Conservation (phyloP, 2,329 filamentous ascomycete species). For the Sclerotinia borealis region DNA sequence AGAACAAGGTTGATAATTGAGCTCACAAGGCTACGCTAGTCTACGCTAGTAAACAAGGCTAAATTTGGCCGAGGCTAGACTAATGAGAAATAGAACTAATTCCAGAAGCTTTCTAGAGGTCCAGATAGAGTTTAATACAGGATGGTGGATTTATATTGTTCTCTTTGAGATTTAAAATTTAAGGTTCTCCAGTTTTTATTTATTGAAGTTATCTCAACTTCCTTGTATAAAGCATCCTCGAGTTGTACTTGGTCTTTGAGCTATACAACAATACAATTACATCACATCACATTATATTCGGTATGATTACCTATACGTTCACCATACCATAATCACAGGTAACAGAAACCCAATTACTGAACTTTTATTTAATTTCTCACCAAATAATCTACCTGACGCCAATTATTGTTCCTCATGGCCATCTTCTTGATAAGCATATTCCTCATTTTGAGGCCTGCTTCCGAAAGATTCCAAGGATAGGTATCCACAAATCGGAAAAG, state of each 20-base stretch:
- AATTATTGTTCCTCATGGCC: background rate
- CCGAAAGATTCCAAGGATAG: background rate
- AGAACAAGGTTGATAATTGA: background rate
- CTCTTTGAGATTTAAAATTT: no score
- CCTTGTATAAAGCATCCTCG: no score
- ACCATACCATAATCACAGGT: background rate
- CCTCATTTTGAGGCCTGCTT: constrained; percentile 5
- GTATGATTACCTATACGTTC: no score
- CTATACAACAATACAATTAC: background rate
- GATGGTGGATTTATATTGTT: no score
- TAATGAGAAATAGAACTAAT: background rate
- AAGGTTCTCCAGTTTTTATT: no score
- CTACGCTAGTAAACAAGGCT: constrained; percentile 2
- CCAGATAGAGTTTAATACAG: background rate
- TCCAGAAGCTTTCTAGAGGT: background rate
- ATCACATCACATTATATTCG: no score
- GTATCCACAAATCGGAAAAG: constrained; percentile 3
- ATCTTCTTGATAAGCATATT: constrained; percentile 7
- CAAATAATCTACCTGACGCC: constrained; percentile 14
- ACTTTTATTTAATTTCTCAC: constrained; percentile 4
- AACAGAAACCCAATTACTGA: background rate
- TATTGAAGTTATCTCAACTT: no score
- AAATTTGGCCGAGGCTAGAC: constrained; percentile 9
- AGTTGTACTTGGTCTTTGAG: no score
- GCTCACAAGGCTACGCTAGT: constrained; percentile 1